These are phyloP conservation scores for Ligustrum vulgare DNA, from an alignment of 257 asterid species.

Conservation along the genomic window DNA sequence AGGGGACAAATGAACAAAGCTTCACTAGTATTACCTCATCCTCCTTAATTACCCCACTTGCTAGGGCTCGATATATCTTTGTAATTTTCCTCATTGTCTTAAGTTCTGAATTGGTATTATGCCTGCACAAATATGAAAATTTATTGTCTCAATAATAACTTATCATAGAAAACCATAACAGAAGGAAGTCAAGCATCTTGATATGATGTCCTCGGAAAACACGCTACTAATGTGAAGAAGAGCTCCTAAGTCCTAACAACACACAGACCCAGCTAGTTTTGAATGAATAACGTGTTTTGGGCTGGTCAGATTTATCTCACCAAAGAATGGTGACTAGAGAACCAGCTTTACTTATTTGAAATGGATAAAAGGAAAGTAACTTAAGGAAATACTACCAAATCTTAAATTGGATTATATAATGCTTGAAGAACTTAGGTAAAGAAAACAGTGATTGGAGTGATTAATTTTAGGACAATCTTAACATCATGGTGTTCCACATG, in stretches of 20 bases:
- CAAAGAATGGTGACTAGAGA: not conserved
- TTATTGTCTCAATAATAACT: constrained; percentile 16
- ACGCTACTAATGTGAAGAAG: not conserved
- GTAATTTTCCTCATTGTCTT: constrained; percentile 58
- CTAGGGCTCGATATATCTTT: constrained; percentile 83
- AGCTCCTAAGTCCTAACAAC: not conserved
- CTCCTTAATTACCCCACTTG: constrained; percentile 58
- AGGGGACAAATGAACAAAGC: constrained; percentile 8
- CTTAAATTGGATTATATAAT: not conserved
- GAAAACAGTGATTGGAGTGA: not conserved
- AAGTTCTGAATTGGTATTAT: constrained; percentile 37
- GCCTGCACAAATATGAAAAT: constrained; percentile 35
- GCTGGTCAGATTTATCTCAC: not conserved
- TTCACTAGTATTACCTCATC: constrained; percentile 58
- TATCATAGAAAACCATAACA: not conserved
- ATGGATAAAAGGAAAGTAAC: not conserved
- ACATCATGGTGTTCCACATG: not conserved
- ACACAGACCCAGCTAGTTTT: no score
- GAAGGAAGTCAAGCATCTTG: not conserved
- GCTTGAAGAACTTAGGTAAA: not conserved
- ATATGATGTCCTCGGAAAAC: not conserved
- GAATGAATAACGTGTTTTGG: not conserved
- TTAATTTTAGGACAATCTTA: not conserved
- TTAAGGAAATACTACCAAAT: not conserved
- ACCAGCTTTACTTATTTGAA: not conserved